Percentiles rank a stretch among this genome's conserved stretches.
These are phyloP conservation scores for Pseudopyricularia cyperi DNA, from an alignment of 2,329 filamentous ascomycete species.

Conservation along the genomic window DNA sequence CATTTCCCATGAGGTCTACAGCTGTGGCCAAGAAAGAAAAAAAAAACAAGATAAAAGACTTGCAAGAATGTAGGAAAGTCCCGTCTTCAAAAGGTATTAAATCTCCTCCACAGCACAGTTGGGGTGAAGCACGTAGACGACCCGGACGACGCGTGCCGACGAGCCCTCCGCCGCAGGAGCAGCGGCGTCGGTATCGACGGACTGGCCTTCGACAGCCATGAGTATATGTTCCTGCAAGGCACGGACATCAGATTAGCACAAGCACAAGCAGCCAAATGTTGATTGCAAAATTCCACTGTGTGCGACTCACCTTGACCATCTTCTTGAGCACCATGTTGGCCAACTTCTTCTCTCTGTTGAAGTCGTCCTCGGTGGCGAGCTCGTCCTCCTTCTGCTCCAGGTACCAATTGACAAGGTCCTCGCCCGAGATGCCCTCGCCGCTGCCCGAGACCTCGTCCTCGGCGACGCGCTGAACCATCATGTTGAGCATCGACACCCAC, in stretches of 20 bases:
- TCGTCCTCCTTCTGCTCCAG: constrained; percentile 82
- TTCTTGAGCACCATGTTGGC: constrained; percentile 80
- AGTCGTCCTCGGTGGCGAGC: constrained; percentile 66
- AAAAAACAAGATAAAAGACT: not conserved
- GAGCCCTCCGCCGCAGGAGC: constrained; percentile 28
- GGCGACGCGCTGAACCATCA: constrained; percentile 69
- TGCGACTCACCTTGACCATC: constrained; percentile 73
- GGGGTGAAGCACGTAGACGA: constrained; percentile 84
- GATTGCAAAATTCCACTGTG: not conserved
- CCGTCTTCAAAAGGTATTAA: constrained; percentile 11
- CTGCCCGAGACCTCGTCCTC: constrained; percentile 60
- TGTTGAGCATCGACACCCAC: constrained; percentile 81
- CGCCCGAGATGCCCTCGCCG: constrained; percentile 75
- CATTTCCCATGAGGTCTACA: too few species aligned
- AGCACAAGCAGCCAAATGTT: constrained; percentile 1
- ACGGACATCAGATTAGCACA: not conserved
- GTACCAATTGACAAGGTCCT: constrained; percentile 78
- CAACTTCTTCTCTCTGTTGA: constrained; percentile 60
- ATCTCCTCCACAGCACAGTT: constrained; percentile 73
- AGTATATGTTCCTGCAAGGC: constrained; percentile 68
- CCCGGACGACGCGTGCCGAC: constrained; percentile 26
- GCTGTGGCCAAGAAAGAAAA: not conserved
- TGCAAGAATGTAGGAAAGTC: not conserved
- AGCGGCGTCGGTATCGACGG: constrained; percentile 22
- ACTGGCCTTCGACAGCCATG: constrained; percentile 60